Evolutionary conservation across 2,329 filamentous ascomycete species (phyloP).

Genomic region (Epichloe sibirici): DNA sequence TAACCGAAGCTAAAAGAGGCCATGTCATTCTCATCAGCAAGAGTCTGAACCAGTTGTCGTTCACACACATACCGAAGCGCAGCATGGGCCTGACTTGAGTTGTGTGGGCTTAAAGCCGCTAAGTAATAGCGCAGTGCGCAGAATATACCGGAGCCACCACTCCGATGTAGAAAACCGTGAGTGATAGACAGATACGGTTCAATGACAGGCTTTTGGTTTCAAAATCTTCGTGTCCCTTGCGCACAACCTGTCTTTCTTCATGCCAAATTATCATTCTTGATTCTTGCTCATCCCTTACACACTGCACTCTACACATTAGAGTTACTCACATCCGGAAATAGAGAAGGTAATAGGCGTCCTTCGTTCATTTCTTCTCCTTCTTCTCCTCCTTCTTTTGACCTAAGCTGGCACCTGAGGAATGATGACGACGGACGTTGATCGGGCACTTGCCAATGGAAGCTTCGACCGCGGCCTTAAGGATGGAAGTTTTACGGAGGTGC

Average conservation of each 20-base stretch:
- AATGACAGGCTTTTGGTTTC: no score
- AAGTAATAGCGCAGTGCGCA: no score
- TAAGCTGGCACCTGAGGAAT: neutral
- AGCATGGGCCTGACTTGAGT: neutral
- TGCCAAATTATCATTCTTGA: neutral
- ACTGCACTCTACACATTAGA: no score
- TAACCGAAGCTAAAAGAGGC: no score
- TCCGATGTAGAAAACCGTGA: no score
- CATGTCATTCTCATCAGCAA: neutral
- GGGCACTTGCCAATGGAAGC: constrained; percentile 17
- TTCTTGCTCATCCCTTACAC: no score
- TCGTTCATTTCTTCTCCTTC: no score
- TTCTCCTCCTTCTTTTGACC: no score
- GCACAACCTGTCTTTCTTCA: neutral
- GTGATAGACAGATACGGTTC: no score
- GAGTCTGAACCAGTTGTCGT: neutral
- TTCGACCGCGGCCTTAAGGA: constrained; percentile 3
- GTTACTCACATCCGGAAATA: no score
- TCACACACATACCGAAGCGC: neutral
- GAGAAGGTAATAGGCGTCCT: no score
- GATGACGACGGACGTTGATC: constrained; percentile 15
- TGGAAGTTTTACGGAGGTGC: constrained; percentile 22
- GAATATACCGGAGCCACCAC: no score
- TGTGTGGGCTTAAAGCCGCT: neutral
- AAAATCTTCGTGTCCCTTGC: neutral